Percentiles rank a stretch among this genome's conserved stretches.
Evolutionary conservation across 179 eudicot species (phyloP).

Genomic region (Amaranthus tricolor): DNA sequence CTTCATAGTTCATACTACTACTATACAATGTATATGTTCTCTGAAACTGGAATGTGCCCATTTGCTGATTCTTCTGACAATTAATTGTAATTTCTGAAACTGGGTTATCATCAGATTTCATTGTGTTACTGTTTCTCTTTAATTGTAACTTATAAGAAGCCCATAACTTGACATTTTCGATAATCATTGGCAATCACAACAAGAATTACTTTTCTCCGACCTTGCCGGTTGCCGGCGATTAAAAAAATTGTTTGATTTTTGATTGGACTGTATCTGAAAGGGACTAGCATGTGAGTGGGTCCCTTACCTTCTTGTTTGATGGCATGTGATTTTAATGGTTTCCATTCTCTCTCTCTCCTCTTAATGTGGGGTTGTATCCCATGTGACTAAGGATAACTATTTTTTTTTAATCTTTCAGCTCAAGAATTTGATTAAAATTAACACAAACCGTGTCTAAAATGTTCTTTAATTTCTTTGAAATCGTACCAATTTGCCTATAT

Average conservation of each 20-base stretch:
- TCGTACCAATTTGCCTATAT: not conserved
- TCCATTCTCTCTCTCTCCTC: conserved; percentile 3
- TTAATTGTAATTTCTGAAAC: not conserved
- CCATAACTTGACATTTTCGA: not conserved
- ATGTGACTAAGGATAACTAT: conserved; percentile 20
- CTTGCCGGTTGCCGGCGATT: no score
- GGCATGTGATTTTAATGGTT: conserved; percentile 17
- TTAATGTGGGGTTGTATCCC: conserved; percentile 23
- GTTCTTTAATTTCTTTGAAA: not conserved
- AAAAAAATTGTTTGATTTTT: not conserved
- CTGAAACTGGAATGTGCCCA: conserved; percentile 9
- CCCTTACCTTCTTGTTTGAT: not conserved
- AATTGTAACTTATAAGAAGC: not conserved
- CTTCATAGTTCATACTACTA: not conserved
- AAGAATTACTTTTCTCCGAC: no score
- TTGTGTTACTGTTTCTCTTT: not conserved
- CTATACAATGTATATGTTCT: conserved; percentile 11
- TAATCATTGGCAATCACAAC: no score
- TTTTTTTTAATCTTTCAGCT: conserved; percentile 15
- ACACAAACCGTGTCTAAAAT: not conserved
- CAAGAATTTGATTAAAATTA: conserved; percentile 4
- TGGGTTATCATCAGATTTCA: not conserved
- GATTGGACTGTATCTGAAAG: not conserved
- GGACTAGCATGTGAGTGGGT: conserved; percentile 27
- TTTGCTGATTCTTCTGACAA: not conserved